Evolutionary conservation across 306 rosid genomes (phyloP), one percentile per base, ranked within the genome.

Genomic region (Hippophae tibetana): DNA sequence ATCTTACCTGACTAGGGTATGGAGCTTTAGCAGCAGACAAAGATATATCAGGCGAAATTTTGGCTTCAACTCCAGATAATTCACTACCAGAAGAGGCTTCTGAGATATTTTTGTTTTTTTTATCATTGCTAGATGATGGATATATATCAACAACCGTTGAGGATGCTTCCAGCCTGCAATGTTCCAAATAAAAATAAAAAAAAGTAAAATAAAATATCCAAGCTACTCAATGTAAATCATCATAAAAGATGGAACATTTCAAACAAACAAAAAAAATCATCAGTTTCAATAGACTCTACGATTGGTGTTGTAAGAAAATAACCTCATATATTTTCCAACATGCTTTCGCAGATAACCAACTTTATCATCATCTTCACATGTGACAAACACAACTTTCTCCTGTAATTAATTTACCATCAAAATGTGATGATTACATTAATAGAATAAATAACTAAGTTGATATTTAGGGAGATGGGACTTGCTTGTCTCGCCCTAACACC

Each of bases 401-500:
- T 92, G 84, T 62, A 79, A 31, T 31, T 31, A 31, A 64, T 64
- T 61, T 45, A 57, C 68, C 74, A 58, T 46, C 59, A 67, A 42
- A 45, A 40, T 48, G 68, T 68, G 64, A 41, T 51, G 25, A 47
- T 50, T 59, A 38, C 8, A 41, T 38, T 45, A 69, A 26, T 26
- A 60, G 56, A 69, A 12, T 57, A 51, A 49, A 25, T 67, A 47
- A n/a, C 47, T 52, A 10, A 12, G 38, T 45, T 44, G 42, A 57
- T 27, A 50, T 25, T 11, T 61, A 54, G 50, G 67, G 70, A 75
- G 63, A 72, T 14, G 43, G 43, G 62, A 79, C 82, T 74, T 78
- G 77, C 99, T 78, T 92, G 99, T 31, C 99, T 82, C 41, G 99
- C 99, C 74, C 99, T 78, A 71, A 92, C 95, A 69, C 96, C 99